Evolutionary conservation across 179 eudicot species (phyloP), one percentile per base, ranked within the genome.

Genomic region (Camellia oleifera): DNA sequence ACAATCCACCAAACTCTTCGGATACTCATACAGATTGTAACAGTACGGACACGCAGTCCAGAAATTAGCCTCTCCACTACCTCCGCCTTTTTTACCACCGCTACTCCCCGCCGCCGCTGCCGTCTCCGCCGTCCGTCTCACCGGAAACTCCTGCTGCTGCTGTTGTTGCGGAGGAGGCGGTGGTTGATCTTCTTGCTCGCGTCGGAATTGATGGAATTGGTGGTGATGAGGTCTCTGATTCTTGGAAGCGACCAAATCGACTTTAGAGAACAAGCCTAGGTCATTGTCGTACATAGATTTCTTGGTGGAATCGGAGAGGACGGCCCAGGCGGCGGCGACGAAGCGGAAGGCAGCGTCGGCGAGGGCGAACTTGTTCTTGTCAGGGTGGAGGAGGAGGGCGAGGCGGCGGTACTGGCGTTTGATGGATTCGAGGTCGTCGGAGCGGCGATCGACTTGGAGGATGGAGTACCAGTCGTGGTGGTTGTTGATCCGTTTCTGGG

Each of bases 41-140:
- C 99, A 95, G 65, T 95, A 95, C 3, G 99, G 99, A 69, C 99
- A 95, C 1, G 91, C 88, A 2, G 99, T 95, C 99, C 99, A 95
- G 66, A 94, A 91, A 50, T 60, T 71, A 46, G 17, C 64, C 4
- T 54, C 78, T 65, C 71, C 82, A 48, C 71, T 32, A 77, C n/a
- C 54, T 0, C 63, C 70, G 57, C 78, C 81, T 10, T 46, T 76
- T 23, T 75, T 69, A 69, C 50, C 64, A 5, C 57, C 32, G 58
- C 7, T 52, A 18, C 63, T 20, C 7, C 17, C 75, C 20, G 0
- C 50, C 4, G 23, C 75, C 0, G 45, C 77, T 2, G 56, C 62
- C 14, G 62, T 82, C 86, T 83, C 18, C 92, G 79, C 17, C 97
- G 72, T 17, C 18, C 92, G 79, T 14, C 97, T 72, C 18, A 90